Percentiles rank a stretch among this genome's conserved stretches.
phyloP scores from a whole-genome alignment of 2,329 filamentous ascomycete species.

The Zymoseptoria brevis region DNA sequence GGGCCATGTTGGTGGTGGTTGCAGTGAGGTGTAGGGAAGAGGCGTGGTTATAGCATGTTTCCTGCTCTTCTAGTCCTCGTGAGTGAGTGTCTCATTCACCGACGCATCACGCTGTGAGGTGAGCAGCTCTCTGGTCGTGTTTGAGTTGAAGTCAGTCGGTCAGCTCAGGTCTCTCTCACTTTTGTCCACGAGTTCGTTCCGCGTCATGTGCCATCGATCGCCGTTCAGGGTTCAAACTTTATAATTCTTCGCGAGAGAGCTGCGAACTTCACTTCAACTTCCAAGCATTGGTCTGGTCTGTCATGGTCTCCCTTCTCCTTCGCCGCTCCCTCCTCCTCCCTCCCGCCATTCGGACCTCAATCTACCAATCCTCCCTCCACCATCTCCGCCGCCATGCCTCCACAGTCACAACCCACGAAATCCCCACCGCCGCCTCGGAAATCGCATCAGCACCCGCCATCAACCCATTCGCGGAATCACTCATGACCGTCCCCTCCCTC shows the following conservation, averaged over 20 bases:
- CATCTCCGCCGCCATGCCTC: constrained; percentile 15
- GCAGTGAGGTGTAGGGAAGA: not conserved
- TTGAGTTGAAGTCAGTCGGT: not conserved
- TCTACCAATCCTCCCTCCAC: constrained; percentile 8
- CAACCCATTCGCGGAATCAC: not conserved
- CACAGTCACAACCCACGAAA: not conserved
- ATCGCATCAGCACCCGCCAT: not conserved
- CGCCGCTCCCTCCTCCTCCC: constrained; percentile 16
- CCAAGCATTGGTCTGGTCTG: not conserved
- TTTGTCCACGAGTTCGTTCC: not conserved
- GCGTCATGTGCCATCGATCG: not conserved
- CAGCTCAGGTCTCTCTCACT: not conserved
- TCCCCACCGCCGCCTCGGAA: constrained; percentile 3
- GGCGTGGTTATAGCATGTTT: not conserved
- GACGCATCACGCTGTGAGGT: not conserved
- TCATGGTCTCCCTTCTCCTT: constrained; percentile 11
- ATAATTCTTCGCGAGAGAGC: not conserved
- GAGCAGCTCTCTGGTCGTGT: not conserved
- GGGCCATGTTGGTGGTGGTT: not conserved
- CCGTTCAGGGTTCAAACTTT: constrained; percentile 5
- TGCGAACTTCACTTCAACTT: not conserved
- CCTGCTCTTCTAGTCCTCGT: not conserved
- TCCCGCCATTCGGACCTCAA: constrained; percentile 12
- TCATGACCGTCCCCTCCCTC: constrained; percentile 8
- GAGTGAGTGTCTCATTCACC: not conserved